Base-by-base conservation (phyloP, 345 rosid species). In the Cardiospermum halicacabum region DNA sequence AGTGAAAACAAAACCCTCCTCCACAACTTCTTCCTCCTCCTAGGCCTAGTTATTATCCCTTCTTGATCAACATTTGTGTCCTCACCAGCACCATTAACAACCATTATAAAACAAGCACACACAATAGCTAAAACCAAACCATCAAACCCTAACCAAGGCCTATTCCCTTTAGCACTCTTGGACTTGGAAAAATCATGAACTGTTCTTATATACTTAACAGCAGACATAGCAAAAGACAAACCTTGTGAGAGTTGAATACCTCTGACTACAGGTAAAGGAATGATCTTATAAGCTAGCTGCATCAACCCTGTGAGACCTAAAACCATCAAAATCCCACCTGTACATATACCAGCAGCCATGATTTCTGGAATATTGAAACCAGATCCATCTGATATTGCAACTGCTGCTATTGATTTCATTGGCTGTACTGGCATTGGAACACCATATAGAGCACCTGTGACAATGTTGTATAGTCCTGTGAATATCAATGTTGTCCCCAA, bases 391-490 rank as follows among this genome's bases (percentile, higher is more conserved):
- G 92, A 84, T 15, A 92, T 80, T 21, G 89, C 98, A 10, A 72
- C 96, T 0, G 96, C 96, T 0, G 92, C 90, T 0, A 92, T 89
- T 0, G 95, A 76, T 62, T 92, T 92, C 96, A 92, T 85, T 47
- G 96, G 96, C 60, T 92, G 96, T n/a, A 92, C 98, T 7, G 96
- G 95, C 96, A 92, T 87, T 2, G 92, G 95, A 11, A 89, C 95
- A 0, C 95, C 96, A 47, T 89, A 87, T 9, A 85, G 32, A 32
- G 84, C 90, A 40, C 91, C 92, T 0, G 96, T 89, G 66, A 89
- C 60, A 4, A 80, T 62, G 84, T 89, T 89, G 81, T 85, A 89
- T 7, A 84, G 10, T 0, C 92, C 95, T 0, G 88, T 89, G 84
- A 89, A 87, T 51, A 92, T 82, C 24, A 92, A 51, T 0, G 98